Evolutionary conservation across 495 filamentous ascomycete genomes (phyloP).

Genomic region (Neurospora sp.): DNA sequence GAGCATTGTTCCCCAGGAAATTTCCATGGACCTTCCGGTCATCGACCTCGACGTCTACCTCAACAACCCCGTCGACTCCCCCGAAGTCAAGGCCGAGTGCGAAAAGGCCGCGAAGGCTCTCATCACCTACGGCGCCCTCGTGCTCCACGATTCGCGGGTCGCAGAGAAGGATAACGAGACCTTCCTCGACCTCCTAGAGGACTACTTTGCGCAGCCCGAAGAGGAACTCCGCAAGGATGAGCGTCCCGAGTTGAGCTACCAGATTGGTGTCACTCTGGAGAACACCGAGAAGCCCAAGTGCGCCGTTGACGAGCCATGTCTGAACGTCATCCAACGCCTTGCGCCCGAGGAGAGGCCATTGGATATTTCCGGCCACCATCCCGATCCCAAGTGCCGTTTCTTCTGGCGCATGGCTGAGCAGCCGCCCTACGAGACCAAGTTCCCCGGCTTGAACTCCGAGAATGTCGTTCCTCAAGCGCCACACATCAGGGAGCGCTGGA

Average conservation of each 20-base stretch:
- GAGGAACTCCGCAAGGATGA: constrained; percentile 31
- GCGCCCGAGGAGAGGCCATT: constrained; percentile 36
- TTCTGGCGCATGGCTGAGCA: constrained; percentile 40
- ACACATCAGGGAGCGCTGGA: constrained; percentile 34
- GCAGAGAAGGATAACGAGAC: constrained; percentile 36
- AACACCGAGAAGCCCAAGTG: constrained; percentile 47
- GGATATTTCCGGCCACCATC: constrained; percentile 34
- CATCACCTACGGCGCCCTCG: constrained; percentile 39
- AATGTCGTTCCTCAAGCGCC: constrained; percentile 33
- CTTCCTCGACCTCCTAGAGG: constrained; percentile 44
- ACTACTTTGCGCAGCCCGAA: constrained; percentile 43
- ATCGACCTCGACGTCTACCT: constrained; percentile 43
- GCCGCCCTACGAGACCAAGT: constrained; percentile 36
- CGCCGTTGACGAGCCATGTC: constrained; percentile 42
- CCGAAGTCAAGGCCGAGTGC: constrained; percentile 35
- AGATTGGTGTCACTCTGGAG: constrained; percentile 44
- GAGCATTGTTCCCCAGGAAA: constrained; percentile 6
- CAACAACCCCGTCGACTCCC: constrained; percentile 19
- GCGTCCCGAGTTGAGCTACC: constrained; percentile 39
- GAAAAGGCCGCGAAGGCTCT: constrained; percentile 33
- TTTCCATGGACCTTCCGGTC: constrained; percentile 42
- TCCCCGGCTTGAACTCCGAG: constrained; percentile 34
- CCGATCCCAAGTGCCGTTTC: constrained; percentile 42
- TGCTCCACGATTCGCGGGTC: constrained; percentile 43
- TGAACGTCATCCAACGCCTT: constrained; percentile 36